These are phyloP conservation scores for Tolypocladium album DNA, from an alignment of 2,329 filamentous ascomycete genomes.

Conservation along the genomic window DNA sequence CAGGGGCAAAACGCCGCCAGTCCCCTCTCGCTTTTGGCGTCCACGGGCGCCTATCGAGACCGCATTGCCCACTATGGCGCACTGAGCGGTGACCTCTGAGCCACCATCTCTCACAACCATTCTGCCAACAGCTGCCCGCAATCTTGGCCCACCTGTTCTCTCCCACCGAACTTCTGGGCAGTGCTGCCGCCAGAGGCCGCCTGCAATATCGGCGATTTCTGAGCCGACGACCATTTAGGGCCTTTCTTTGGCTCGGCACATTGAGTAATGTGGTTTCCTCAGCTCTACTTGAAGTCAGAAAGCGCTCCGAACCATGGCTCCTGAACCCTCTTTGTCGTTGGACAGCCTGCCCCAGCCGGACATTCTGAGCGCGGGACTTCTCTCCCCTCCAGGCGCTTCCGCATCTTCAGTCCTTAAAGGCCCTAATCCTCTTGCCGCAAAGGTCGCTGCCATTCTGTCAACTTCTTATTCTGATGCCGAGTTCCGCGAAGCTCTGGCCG, in stretches of 20 bases:
- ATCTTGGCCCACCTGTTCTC: background rate
- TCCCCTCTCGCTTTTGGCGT: no score
- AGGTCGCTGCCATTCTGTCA: conserved; percentile 77
- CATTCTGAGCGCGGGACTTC: conserved; percentile 37
- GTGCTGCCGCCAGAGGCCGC: background rate
- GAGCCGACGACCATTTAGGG: background rate
- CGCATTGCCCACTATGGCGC: background rate
- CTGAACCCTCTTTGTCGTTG: background rate
- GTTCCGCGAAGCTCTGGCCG: conserved; percentile 71
- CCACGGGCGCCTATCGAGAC: no score
- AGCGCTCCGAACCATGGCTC: background rate
- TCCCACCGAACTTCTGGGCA: background rate
- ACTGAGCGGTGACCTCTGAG: background rate
- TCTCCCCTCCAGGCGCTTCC: conserved; percentile 70
- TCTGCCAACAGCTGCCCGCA: background rate
- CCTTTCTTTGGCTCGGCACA: background rate
- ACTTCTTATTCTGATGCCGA: conserved; percentile 88
- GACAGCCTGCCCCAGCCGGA: conserved; percentile 3
- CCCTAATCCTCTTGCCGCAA: conserved; percentile 62
- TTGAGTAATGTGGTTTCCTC: background rate
- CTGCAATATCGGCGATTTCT: background rate
- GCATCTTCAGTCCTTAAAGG: conserved; percentile 44
- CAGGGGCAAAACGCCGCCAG: background rate
- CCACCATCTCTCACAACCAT: background rate
- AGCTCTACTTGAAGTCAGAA: background rate